A percentile compares a stretch with the other conserved stretches of the same genome.
phyloP scores from a whole-genome alignment of 352 stramenopile genomes.

The Pythium aristosporum region DNA sequence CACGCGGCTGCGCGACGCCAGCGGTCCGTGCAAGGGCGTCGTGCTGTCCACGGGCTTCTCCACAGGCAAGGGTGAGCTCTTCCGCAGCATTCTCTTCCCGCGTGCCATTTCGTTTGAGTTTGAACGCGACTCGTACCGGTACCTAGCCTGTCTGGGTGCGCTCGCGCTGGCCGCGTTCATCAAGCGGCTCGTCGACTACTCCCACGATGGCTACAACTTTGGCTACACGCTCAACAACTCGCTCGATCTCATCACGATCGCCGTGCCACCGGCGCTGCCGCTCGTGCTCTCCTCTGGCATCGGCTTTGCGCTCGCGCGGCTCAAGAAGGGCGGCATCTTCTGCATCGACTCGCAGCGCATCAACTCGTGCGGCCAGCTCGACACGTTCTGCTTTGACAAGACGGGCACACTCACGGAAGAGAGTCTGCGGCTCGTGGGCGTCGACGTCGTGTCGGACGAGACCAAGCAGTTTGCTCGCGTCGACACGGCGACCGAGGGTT shows the following conservation, averaged over 20 bases:
- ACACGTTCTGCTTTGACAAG: slow-evolving; percentile 71
- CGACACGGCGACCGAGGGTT: not conserved
- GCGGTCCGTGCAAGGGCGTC: slow-evolving; percentile 36
- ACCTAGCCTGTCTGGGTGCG: slow-evolving; percentile 38
- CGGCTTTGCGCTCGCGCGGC: slow-evolving; percentile 57
- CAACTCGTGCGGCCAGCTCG: slow-evolving; percentile 55
- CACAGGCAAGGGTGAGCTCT: slow-evolving; percentile 68
- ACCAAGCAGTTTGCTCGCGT: not conserved
- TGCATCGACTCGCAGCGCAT: slow-evolving; percentile 71
- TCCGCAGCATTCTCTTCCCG: slow-evolving; percentile 70
- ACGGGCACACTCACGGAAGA: slow-evolving; percentile 61
- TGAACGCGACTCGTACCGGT: slow-evolving; percentile 68
- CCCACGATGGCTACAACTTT: slow-evolving; percentile 32
- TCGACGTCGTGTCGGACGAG: not conserved
- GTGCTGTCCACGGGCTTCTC: slow-evolving; percentile 67
- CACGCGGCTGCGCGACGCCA: slow-evolving; percentile 27
- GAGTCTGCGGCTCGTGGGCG: slow-evolving; percentile 7
- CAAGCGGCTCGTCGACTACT: slow-evolving; percentile 32
- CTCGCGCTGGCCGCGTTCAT: slow-evolving; percentile 49
- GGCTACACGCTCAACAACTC: slow-evolving; percentile 40
- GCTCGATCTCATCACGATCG: slow-evolving; percentile 63
- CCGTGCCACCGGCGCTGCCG: slow-evolving; percentile 53
- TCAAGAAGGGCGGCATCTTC: slow-evolving; percentile 48
- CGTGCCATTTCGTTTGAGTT: slow-evolving; percentile 56
- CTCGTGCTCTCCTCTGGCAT: slow-evolving; percentile 59